Base-by-base conservation (phyloP, 1,284 basidiomycete species). In the Boletus chippewaensis region DNA sequence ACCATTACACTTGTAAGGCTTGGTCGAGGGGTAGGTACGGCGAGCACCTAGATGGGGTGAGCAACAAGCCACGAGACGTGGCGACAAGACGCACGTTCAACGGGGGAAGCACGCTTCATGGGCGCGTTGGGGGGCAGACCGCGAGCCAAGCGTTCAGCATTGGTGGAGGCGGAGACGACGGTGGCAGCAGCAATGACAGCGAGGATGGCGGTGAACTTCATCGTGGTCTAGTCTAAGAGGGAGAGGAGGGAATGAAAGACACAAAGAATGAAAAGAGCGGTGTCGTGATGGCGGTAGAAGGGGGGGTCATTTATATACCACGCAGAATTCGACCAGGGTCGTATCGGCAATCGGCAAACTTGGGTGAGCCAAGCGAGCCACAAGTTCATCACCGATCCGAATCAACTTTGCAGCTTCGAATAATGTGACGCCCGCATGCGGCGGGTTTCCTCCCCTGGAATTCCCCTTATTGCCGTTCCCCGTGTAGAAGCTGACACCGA, bases 91-190 rank as follows among this genome's bases (percentile, higher is more conserved):
- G 46, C 39, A 70, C 69, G 18, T 0, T 2, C 5, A 3, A 34
- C 29, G 15, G 53, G 53, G 1, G 49, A 55, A 7, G 22, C 52
- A 32, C 65, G 61, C 46, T 55, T 65, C 22, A 18, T 44, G n/a
- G 72, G 71, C 0, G 70, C 52, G 5, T 62, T 57, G 2, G 69
- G 72, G 26, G 69, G 60, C 1, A 81, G 62, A 9, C 79, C 79
- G 20, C 73, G 74, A 45, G 76, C 74, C 45, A 81, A 54, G 42
- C 79, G 76, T 7, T 72, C 53, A 0, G 71, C 79, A 45, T 81
- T 81, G 40, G 77, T 77, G 50, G 76, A 74, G 11, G 69, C 63
- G 12, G 65, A 65, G 47, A 71, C 63, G 12, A 66, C 54, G 34
- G 70, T 61, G 35, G 62, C 66, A 10, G 67, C 67, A 36, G 69